These are phyloP conservation scores for Stephanodiscus triporus DNA, from an alignment of 108 stramenopile genomes.

Conservation along the genomic window DNA sequence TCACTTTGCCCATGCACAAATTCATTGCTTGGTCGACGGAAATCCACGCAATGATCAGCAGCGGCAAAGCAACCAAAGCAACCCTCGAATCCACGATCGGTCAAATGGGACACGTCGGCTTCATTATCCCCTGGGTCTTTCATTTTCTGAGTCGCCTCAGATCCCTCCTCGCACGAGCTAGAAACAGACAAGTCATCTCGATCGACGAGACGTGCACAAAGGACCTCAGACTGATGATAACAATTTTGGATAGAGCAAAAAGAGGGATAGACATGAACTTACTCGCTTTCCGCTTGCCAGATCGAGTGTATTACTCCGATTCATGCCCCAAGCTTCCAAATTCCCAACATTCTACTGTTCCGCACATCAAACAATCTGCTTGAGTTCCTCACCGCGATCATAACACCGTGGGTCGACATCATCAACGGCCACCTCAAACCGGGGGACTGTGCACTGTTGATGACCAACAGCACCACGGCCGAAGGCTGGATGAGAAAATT, in stretches of 20 bases:
- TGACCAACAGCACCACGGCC: no score
- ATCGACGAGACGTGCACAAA: not conserved
- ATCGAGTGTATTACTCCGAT: no score
- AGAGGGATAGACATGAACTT: not conserved
- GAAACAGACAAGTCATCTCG: not conserved
- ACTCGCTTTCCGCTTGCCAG: no score
- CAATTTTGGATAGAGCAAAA: not conserved
- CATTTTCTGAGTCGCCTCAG: not conserved
- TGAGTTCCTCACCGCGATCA: no score
- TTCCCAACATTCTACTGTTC: slow-evolving; percentile 6
- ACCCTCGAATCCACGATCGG: not conserved
- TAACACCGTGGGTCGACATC: no score
- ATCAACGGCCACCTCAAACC: no score
- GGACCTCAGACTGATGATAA: not conserved
- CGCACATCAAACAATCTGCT: slow-evolving; percentile 28
- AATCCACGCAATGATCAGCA: not conserved
- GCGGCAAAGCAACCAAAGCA: not conserved
- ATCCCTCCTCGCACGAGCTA: not conserved
- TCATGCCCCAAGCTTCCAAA: not conserved
- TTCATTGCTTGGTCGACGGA: not conserved
- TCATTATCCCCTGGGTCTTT: not conserved
- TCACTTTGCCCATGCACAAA: not conserved
- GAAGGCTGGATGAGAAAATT: no score
- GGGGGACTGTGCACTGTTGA: no score
- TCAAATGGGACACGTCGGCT: not conserved